These are phyloP conservation scores for Fusarium chaquense DNA, from an alignment of 2,329 filamentous ascomycete genomes.

Conservation along the genomic window DNA sequence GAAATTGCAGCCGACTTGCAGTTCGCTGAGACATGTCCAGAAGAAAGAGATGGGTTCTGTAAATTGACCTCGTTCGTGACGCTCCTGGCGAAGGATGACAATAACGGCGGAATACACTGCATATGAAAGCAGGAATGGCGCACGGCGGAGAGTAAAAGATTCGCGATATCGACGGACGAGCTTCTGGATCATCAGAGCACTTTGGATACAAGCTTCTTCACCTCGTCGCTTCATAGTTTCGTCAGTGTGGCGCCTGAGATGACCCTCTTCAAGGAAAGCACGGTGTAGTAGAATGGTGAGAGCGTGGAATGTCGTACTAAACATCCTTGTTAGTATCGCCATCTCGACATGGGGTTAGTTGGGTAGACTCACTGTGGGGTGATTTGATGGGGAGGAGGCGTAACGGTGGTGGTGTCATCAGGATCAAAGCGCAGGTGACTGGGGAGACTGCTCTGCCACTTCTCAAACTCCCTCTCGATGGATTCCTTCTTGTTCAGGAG, in stretches of 20 bases:
- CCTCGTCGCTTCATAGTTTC: conserved; percentile 44
- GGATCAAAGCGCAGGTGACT: conserved; percentile 47
- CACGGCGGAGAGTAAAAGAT: conserved; percentile 55
- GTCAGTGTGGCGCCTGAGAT: conserved; percentile 48
- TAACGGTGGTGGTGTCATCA: conserved; percentile 44
- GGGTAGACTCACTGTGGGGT: conserved; percentile 46
- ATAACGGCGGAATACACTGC: conserved; percentile 55
- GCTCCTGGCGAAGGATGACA: conserved; percentile 50
- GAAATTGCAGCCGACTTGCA: conserved; percentile 53
- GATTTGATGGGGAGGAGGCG: conserved; percentile 48
- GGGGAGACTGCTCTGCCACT: conserved; percentile 45
- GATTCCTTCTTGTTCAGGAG: conserved; percentile 45
- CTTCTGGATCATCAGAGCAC: conserved; percentile 53
- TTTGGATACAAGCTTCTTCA: conserved; percentile 50
- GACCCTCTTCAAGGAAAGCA: conserved; percentile 56
- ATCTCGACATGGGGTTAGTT: not conserved
- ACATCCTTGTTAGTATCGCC: conserved; percentile 14
- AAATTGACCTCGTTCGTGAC: conserved; percentile 48
- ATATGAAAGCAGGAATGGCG: conserved; percentile 58
- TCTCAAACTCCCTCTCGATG: conserved; percentile 46
- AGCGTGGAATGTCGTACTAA: conserved; percentile 54
- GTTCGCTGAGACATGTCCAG: conserved; percentile 53
- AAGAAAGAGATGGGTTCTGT: conserved; percentile 54
- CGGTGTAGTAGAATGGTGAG: conserved; percentile 60
- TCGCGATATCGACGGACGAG: conserved; percentile 54